These are phyloP conservation scores for Penicillium robsamsonii DNA, from an alignment of 495 filamentous ascomycete genomes.

Conservation along the genomic window DNA sequence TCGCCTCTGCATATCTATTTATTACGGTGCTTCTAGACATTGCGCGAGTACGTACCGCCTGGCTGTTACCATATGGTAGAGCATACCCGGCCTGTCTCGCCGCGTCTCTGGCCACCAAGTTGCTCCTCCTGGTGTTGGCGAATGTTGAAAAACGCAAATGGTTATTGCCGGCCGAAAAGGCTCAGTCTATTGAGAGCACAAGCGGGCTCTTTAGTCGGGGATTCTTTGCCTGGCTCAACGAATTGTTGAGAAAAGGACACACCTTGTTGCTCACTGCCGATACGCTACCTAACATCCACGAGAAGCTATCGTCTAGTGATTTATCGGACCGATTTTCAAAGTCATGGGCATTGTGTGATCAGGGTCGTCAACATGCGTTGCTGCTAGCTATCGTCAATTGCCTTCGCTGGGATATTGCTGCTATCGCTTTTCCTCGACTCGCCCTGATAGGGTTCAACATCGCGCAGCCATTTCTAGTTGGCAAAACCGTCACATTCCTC, in stretches of 20 bases:
- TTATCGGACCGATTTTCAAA: slow-evolving; percentile 6
- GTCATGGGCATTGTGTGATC: slow-evolving; percentile 24
- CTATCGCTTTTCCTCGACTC: slow-evolving; percentile 47
- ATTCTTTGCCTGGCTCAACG: slow-evolving; percentile 54
- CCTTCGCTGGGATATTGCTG: slow-evolving; percentile 41
- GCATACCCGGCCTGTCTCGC: slow-evolving; percentile 38
- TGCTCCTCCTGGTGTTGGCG: slow-evolving; percentile 42
- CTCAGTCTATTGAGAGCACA: slow-evolving; percentile 49
- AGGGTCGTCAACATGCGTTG: slow-evolving; percentile 31
- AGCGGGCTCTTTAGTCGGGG: slow-evolving; percentile 44
- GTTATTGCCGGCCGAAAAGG: slow-evolving; percentile 23
- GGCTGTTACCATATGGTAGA: slow-evolving; percentile 27
- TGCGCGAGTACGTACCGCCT: slow-evolving; percentile 49
- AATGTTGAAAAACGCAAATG: slow-evolving; percentile 42
- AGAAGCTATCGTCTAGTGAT: slow-evolving; percentile 25
- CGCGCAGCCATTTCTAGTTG: slow-evolving; percentile 58
- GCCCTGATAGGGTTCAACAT: slow-evolving; percentile 53
- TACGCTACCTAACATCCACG: slow-evolving; percentile 39
- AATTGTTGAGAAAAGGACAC: slow-evolving; percentile 43
- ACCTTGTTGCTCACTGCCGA: slow-evolving; percentile 32
- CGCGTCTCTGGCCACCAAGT: slow-evolving; percentile 38
- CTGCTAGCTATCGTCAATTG: slow-evolving; percentile 16
- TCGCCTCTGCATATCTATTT: slow-evolving; percentile 53
- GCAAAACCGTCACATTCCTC: slow-evolving; percentile 38
- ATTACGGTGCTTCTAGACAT: slow-evolving; percentile 51